A percentile compares a stretch with the other conserved stretches of the same genome.
phyloP scores from a whole-genome alignment of 2,329 filamentous ascomycete genomes.

The Monilinia vaccinii-corymbosi region DNA sequence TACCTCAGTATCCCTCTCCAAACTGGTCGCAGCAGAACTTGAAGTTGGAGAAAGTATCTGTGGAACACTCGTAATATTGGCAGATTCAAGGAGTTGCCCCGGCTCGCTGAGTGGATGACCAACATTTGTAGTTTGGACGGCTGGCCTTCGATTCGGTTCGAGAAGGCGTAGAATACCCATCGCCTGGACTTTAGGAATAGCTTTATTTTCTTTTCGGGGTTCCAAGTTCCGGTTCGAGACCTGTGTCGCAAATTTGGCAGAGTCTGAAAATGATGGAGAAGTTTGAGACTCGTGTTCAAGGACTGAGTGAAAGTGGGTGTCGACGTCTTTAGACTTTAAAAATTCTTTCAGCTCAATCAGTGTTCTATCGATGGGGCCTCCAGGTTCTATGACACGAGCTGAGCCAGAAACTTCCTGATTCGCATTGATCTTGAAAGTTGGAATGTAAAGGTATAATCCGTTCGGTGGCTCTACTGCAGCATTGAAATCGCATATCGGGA shows the following conservation, averaged over 20 bases:
- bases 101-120: neutral
- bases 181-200: neutral
- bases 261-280: neutral
- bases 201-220: neutral
- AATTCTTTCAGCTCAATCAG: neutral
- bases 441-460: neutral
- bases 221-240: neutral
- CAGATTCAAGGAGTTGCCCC: neutral
- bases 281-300: neutral
- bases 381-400: neutral
- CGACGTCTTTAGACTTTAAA: neutral
- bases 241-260: conserved; percentile 10
- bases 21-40: neutral
- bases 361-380: neutral
- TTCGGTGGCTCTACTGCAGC: neutral
- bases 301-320: neutral
- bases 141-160: neutral
- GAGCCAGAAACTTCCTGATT: neutral
- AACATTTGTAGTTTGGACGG: conserved; percentile 12
- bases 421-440: neutral
- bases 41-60: neutral
- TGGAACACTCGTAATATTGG: neutral
- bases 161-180: neutral
- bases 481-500: neutral
- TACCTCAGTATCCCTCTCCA: neutral